Evolutionary conservation across 2,329 filamentous ascomycete species (phyloP), one percentile per base, ranked within the genome.

Genomic region (Neofusicoccum cordaticola): DNA sequence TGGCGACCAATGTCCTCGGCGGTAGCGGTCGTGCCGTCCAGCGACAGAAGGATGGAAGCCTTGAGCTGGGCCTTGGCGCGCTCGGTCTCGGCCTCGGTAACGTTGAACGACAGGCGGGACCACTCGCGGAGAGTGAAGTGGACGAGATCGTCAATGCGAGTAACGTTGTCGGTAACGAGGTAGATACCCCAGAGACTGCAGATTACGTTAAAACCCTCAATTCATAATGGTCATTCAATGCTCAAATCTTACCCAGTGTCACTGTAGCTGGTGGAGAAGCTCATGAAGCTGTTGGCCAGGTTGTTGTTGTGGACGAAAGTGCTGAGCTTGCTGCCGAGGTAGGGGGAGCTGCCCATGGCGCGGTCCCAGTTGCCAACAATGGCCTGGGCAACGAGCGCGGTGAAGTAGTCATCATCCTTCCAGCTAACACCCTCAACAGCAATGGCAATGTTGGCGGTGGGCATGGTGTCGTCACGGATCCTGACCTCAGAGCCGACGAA

Each of bases 291-390:
- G 85, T 97, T 99, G 81, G 95, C 95, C 68, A 99, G 87, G 80
- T 93, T 90, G 83, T 98, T 88, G 82, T 96, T 89, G 86, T 96
- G 91, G 71, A 99, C 90, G 75, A 95, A 92, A 70, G 90, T 89
- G 85, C 92, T 97, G 74, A 99, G 92, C 87, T 96, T 97, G 91
- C 93, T 97, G 74, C 96, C 95, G 77, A 97, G 90, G 85, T 97
- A 95, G 70, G 93, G 90, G 66, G 95, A 95, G 81, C 95, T 97
- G 77, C 96, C 95, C 88, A 98, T 94, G 72, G 95, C 91, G 83
- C 95, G 95, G 84, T 99, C 95, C 89, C 96, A 99, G 89, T 99
- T 99, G 78, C 95, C 95, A 71, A 99, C 93, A 73, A 99, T 98
- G 74, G 95, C 95, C 85, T 99, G 95, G 66, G 95, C 92, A 71